Evolutionary conservation across 2,329 filamentous ascomycete species (phyloP).

Genomic region (Aureobasidium mangrovei): DNA sequence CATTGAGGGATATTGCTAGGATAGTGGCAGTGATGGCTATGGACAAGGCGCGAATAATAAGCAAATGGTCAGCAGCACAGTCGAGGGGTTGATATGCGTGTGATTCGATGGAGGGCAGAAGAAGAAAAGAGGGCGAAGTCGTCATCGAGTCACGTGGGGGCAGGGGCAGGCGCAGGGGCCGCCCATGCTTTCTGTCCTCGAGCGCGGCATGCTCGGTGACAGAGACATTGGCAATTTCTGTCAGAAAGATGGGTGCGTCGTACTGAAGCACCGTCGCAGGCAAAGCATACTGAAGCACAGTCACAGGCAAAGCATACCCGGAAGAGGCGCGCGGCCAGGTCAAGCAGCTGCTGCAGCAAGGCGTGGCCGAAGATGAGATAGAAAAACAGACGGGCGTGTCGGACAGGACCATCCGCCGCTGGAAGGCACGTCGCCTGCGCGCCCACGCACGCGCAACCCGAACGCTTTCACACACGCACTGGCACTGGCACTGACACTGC

Average conservation of each 20-base stretch:
- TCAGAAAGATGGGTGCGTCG: slow-evolving; percentile 12
- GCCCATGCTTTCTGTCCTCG: slow-evolving; percentile 11
- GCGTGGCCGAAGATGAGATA: slow-evolving; percentile 28
- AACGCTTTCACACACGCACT: background rate
- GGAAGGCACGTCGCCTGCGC: slow-evolving; percentile 20
- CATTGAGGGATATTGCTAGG: too few species aligned
- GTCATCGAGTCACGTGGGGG: background rate
- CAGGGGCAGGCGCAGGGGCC: background rate
- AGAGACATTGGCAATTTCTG: slow-evolving; percentile 13
- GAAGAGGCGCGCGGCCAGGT: slow-evolving; percentile 23
- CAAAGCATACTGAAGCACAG: background rate
- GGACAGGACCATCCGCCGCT: slow-evolving; percentile 28
- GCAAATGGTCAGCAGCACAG: background rate
- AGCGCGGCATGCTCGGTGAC: slow-evolving; percentile 4
- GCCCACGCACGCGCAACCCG: too few species aligned
- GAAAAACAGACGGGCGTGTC: slow-evolving; percentile 30
- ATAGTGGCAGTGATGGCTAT: background rate
- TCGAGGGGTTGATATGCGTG: background rate
- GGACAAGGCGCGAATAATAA: background rate
- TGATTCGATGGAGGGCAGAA: background rate
- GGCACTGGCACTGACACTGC: background rate
- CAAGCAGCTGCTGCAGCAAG: slow-evolving; percentile 25
- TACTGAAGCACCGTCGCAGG: background rate
- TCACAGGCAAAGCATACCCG: slow-evolving; percentile 22
- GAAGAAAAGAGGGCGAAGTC: background rate